Evolutionary conservation across 2,329 filamentous ascomycete species (phyloP).

Genomic region (Cladosporium sp.): DNA sequence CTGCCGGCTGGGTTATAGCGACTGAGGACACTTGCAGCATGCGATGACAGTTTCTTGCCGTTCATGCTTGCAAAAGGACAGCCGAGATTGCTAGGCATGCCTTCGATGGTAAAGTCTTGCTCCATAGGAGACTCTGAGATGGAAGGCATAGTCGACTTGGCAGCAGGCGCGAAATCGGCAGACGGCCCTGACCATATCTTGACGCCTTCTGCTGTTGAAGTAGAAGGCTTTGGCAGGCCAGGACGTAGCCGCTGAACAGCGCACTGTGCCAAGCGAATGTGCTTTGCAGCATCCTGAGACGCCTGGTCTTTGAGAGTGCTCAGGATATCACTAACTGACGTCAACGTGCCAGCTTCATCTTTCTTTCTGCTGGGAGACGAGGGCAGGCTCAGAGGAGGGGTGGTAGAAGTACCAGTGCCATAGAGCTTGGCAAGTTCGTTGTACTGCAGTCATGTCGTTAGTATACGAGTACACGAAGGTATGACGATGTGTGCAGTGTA

Average conservation of each 20-base stretch:
- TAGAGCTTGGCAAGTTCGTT: slow-evolving; percentile 38
- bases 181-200: slow-evolving; percentile 39
- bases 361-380: slow-evolving; percentile 35
- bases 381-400: slow-evolving; percentile 36
- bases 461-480: background rate
- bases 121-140: slow-evolving; percentile 60
- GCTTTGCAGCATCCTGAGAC: slow-evolving; percentile 39
- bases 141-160: slow-evolving; percentile 41
- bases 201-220: slow-evolving; percentile 30
- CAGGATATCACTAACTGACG: slow-evolving; percentile 20
- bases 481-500: background rate
- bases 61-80: slow-evolving; percentile 73
- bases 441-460: slow-evolving; percentile 32
- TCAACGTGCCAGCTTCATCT: background rate
- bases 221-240: slow-evolving; percentile 22
- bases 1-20: slow-evolving; percentile 36
- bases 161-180: slow-evolving; percentile 39
- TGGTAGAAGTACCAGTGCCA: slow-evolving; percentile 28
- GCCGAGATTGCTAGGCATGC: slow-evolving; percentile 74
- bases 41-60: slow-evolving; percentile 42
- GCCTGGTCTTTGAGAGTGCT: slow-evolving; percentile 32
- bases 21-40: slow-evolving; percentile 44
- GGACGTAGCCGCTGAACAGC: slow-evolving; percentile 29
- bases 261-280: slow-evolving; percentile 37
- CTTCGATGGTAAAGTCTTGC: slow-evolving; percentile 86